A percentile compares a stretch with the other conserved stretches of the same genome.
These are phyloP conservation scores for Phylloporus arenicola DNA, from an alignment of 768 basidiomycete genomes.

Conservation along the genomic window DNA sequence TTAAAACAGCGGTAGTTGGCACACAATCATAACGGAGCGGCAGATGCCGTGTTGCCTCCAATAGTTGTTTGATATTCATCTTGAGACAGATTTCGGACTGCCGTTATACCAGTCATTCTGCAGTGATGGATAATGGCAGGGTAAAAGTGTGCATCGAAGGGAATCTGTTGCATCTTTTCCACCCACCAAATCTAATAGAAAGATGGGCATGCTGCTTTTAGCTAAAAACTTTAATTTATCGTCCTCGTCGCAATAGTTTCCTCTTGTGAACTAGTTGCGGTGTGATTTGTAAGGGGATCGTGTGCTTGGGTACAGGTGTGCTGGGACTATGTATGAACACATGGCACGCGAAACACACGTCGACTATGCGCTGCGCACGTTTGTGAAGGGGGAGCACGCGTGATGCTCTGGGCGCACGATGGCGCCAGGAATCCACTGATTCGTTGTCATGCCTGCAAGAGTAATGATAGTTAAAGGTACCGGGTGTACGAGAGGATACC, in stretches of 20 bases:
- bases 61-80: too few relatives aligned
- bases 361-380: not conserved
- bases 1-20: not conserved
- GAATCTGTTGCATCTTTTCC: slow-evolving; percentile 18
- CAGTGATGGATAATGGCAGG: not conserved
- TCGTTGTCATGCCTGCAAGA: slow-evolving; percentile 6
- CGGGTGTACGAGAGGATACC: not conserved
- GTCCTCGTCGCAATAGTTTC: slow-evolving; percentile 17
- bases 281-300: slow-evolving; percentile 9
- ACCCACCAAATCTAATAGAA: slow-evolving; percentile 22
- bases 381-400: not conserved
- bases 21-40: not conserved
- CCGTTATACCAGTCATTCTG: not conserved
- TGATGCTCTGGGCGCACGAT: not conserved
- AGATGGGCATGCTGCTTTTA: slow-evolving; percentile 21
- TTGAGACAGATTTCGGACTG: not conserved
- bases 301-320: slow-evolving; percentile 12
- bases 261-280: slow-evolving; percentile 18
- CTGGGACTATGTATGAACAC: slow-evolving; percentile 1
- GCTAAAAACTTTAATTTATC: slow-evolving; percentile 24
- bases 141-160: slow-evolving; percentile 5
- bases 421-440: not conserved
- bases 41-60: not conserved
- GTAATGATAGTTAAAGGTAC: not conserved
- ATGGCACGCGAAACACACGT: slow-evolving; percentile 17